Conservation (phyloP, 1,139 yeast genomes). For the Geotrichum siamense region DNA sequence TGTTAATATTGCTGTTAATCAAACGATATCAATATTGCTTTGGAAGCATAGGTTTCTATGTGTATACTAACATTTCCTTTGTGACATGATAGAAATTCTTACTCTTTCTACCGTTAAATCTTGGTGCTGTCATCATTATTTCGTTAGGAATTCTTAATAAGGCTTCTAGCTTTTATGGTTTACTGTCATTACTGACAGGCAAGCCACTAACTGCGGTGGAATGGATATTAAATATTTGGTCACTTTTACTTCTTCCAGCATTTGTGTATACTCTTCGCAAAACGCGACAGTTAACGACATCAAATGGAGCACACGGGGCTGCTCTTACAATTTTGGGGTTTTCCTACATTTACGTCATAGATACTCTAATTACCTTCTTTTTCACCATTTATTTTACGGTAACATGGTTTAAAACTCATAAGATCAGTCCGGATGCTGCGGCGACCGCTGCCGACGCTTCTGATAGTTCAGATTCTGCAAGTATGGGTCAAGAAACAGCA, state of each 20-base stretch:
- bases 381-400: slow-evolving; percentile 69
- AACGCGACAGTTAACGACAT: slow-evolving; percentile 28
- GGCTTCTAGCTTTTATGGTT: slow-evolving; percentile 83
- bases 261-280: slow-evolving; percentile 46
- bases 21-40: too few relatives aligned
- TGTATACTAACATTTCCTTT: too few relatives aligned
- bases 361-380: slow-evolving; percentile 57
- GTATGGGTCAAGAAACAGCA: slow-evolving; percentile 63
- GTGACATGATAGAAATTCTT: slow-evolving; percentile 45
- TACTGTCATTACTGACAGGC: slow-evolving; percentile 75
- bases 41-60: too few relatives aligned
- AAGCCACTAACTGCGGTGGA: slow-evolving; percentile 80
- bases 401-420: slow-evolving; percentile 52
- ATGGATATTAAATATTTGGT: slow-evolving; percentile 69
- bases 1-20: background rate
- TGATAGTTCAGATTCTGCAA: slow-evolving; percentile 48
- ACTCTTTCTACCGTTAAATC: slow-evolving; percentile 63
- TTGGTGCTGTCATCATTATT: slow-evolving; percentile 81
- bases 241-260: slow-evolving; percentile 57
- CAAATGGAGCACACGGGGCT: slow-evolving; percentile 20
- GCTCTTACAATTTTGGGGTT: slow-evolving; percentile 52
- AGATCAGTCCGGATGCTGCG: slow-evolving; percentile 14
- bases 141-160: slow-evolving; percentile 77
- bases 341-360: slow-evolving; percentile 55
- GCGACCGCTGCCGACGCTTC: slow-evolving; percentile 14